These are phyloP conservation scores for Yamadazyma spencermartinsiae DNA, from an alignment of 1,139 yeast species.

Conservation along the genomic window DNA sequence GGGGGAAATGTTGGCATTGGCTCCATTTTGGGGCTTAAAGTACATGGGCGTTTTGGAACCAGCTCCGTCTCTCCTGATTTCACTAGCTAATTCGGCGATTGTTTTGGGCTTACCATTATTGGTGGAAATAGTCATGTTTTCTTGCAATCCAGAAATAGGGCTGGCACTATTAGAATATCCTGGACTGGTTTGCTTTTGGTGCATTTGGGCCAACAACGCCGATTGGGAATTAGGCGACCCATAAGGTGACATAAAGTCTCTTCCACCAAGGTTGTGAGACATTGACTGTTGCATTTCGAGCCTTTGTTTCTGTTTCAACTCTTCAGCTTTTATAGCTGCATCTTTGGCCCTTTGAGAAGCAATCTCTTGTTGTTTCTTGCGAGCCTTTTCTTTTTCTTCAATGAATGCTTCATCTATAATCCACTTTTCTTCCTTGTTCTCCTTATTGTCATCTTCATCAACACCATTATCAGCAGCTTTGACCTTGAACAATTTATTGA, in stretches of 20 bases:
- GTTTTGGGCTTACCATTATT: constrained; percentile 43
- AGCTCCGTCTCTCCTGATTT: constrained; percentile 44
- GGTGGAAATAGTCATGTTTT: constrained; percentile 1
- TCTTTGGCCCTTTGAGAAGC: constrained; percentile 60
- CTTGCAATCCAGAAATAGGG: background rate
- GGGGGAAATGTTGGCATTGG: constrained; percentile 12
- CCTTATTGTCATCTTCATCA: constrained; percentile 35
- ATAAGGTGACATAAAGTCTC: constrained; percentile 28
- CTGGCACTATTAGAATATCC: background rate
- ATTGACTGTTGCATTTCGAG: constrained; percentile 32
- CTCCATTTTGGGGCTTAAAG: constrained; percentile 25
- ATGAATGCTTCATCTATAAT: constrained; percentile 83
- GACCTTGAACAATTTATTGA: constrained; percentile 81
- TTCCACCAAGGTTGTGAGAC: constrained; percentile 27
- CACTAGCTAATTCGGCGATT: constrained; percentile 57
- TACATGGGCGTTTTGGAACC: constrained; percentile 36
- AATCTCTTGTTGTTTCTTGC: constrained; percentile 66
- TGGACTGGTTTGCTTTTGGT: constrained; percentile 18
- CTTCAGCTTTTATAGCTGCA: constrained; percentile 55
- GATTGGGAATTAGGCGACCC: constrained; percentile 21
- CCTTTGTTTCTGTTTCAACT: constrained; percentile 44
- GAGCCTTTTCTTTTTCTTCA: constrained; percentile 74
- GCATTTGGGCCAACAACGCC: constrained; percentile 26
- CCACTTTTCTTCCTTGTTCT: constrained; percentile 93
- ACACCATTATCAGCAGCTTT: constrained; percentile 28